Evolutionary conservation across 1,284 basidiomycete species (phyloP).

Genomic region (Apiotrichum laibachii): DNA sequence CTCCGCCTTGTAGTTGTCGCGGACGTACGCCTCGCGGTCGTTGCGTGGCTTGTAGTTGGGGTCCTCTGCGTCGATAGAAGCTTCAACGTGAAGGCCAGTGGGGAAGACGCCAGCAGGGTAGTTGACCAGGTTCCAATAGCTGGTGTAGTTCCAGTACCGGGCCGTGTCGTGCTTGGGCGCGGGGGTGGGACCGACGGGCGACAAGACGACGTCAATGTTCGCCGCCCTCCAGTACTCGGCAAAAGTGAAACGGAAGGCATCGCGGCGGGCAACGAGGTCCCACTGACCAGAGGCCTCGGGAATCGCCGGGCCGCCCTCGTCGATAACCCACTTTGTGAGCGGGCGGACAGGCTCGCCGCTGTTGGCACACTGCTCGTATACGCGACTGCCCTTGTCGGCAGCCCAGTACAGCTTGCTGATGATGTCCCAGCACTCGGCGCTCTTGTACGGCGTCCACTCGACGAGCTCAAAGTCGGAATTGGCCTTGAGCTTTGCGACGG

Average conservation of each 20-base stretch:
- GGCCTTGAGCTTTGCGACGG: constrained; percentile 30
- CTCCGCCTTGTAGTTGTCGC: too few species aligned
- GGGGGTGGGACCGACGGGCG: constrained; percentile 26
- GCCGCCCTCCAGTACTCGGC: constrained; percentile 26
- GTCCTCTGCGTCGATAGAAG: background rate
- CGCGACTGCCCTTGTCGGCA: constrained; percentile 38
- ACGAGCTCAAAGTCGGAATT: constrained; percentile 33
- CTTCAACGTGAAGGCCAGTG: constrained; percentile 51
- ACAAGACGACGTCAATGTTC: constrained; percentile 39
- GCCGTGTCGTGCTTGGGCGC: constrained; percentile 28
- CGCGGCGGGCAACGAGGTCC: constrained; percentile 32
- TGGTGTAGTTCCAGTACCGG: constrained; percentile 55
- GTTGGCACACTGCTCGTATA: constrained; percentile 15
- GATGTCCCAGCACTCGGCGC: constrained; percentile 33
- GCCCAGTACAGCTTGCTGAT: constrained; percentile 42
- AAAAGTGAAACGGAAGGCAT: constrained; percentile 32
- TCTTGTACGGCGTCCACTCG: constrained; percentile 25
- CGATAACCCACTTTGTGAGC: constrained; percentile 40
- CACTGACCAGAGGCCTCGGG: constrained; percentile 19
- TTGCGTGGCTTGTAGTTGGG: too few species aligned
- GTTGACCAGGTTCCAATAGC: constrained; percentile 65
- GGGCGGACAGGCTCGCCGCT: constrained; percentile 40
- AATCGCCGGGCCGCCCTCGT: constrained; percentile 3
- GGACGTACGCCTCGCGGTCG: too few species aligned
- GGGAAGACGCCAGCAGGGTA: constrained; percentile 64